Evolutionary conservation across 495 filamentous ascomycete genomes (phyloP), one percentile per base, ranked within the genome.

Genomic region (Lichenothelia convexa): DNA sequence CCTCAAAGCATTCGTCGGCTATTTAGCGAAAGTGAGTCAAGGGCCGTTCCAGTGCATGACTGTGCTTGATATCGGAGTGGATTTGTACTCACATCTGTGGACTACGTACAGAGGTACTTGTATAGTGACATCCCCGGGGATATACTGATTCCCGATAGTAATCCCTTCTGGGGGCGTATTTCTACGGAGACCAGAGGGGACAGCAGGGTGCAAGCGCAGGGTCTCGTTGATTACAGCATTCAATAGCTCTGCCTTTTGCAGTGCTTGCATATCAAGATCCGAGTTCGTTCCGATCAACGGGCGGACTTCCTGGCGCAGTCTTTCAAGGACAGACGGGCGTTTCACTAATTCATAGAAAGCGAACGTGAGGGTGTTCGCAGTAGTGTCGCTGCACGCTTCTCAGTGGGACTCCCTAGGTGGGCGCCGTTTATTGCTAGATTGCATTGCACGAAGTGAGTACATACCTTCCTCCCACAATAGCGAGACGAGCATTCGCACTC

Each of bases 181-280:
- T 7, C 72, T 57, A 13, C 51, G 51, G 12, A 62, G 51, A 2
- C 50, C 67, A 15, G 54, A 55, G 1, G 63, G 58, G 0, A 64
- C 62, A 3, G 66, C 63, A 1, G 62, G 58, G 40, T 73, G 60
- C 12, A 76, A 45, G 1, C 71, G 56, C 24, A 77, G 48, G 0
- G 70, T 55, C 48, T 79, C 71, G 18, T 63, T 59, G 44, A 71
- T 69, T 18, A 65, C 54, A 9, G 55, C 54, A 36, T 65, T 62
- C 13, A 73, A 41, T 36, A n/a, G n/a, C n/a, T n/a, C n/a, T n/a
- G n/a, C n/a, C n/a, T n/a, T n/a, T n/a, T n/a, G n/a, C n/a, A n/a
- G n/a, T n/a, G n/a, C n/a, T n/a, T n/a, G n/a, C n/a, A n/a, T n/a
- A n/a, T n/a, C n/a, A n/a, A n/a, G n/a, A n/a, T n/a, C n/a, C n/a